phyloP scores from a whole-genome alignment of 257 asterid species.

The Fraxinus americana region DNA sequence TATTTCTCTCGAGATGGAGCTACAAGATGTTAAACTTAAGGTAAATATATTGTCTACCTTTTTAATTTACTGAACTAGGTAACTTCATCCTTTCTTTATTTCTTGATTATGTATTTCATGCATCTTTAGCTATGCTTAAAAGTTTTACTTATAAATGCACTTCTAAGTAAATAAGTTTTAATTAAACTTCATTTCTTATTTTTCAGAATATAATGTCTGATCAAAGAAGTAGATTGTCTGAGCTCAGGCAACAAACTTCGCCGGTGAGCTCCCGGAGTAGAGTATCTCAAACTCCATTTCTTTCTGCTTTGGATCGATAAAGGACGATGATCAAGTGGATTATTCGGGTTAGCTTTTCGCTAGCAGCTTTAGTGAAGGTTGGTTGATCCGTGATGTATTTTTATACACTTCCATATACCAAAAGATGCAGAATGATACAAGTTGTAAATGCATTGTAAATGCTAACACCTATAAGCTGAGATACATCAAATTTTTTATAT shows the following conservation, averaged over 20 bases:
- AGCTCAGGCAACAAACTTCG: slow-evolving; percentile 63
- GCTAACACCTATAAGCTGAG: background rate
- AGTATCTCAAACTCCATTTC: slow-evolving; percentile 41
- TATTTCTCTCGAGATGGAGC: slow-evolving; percentile 67
- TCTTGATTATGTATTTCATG: background rate
- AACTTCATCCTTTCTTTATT: background rate
- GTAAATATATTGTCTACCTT: slow-evolving; percentile 32
- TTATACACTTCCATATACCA: background rate
- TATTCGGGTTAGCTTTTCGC: slow-evolving; percentile 17
- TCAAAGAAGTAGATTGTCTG: slow-evolving; percentile 68
- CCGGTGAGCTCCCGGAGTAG: slow-evolving; percentile 37
- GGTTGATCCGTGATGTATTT: slow-evolving; percentile 7
- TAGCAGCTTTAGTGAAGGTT: background rate
- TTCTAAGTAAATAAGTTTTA: background rate
- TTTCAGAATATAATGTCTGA: slow-evolving; percentile 68
- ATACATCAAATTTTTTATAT: background rate
- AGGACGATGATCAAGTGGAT: background rate
- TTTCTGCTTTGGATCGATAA: slow-evolving; percentile 73
- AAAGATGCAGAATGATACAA: background rate
- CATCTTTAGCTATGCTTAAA: background rate
- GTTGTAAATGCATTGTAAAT: background rate
- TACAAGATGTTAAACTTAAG: slow-evolving; percentile 79
- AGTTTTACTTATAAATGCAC: background rate
- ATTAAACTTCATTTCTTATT: slow-evolving; percentile 13
- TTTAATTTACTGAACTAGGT: background rate